Evolutionary conservation across 257 asterid species (phyloP).

Genomic region (Ballota nigra): DNA sequence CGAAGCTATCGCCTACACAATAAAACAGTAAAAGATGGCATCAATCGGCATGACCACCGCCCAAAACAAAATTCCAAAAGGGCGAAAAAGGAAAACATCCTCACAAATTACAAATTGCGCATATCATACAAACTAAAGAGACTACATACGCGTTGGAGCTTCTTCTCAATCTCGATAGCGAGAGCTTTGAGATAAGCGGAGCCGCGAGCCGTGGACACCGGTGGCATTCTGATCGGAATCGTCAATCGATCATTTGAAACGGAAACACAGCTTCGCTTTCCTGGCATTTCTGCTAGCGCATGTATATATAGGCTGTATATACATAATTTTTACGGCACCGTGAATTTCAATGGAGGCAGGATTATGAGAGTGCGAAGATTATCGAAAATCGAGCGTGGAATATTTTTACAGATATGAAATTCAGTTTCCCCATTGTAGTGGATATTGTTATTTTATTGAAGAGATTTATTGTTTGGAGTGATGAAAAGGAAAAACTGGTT

Average conservation of each 20-base stretch:
- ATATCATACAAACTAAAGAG: background rate
- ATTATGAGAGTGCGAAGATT: conserved; percentile 16
- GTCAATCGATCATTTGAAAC: conserved; percentile 39
- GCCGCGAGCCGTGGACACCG: conserved; percentile 58
- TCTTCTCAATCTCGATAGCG: conserved; percentile 81
- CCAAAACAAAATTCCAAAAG: background rate
- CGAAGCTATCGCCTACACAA: conserved; percentile 68
- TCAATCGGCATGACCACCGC: conserved; percentile 5
- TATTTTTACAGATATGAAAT: background rate
- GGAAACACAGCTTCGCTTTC: background rate
- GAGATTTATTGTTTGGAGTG: background rate
- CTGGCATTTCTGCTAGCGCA: background rate
- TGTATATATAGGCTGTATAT: background rate
- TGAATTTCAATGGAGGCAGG: conserved; percentile 3
- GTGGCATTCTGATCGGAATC: conserved; percentile 48
- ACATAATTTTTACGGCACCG: conserved; percentile 20
- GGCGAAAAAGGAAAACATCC: background rate
- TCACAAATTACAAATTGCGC: background rate
- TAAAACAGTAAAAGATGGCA: conserved; percentile 8
- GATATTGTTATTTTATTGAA: background rate
- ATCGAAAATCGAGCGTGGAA: conserved; percentile 15
- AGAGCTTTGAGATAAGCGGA: conserved; percentile 82
- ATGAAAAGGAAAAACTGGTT: background rate
- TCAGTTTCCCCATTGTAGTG: background rate
- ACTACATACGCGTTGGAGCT: conserved; percentile 81